phyloP scores from a whole-genome alignment of 129 eudicot species.

The Silybum marianum region DNA sequence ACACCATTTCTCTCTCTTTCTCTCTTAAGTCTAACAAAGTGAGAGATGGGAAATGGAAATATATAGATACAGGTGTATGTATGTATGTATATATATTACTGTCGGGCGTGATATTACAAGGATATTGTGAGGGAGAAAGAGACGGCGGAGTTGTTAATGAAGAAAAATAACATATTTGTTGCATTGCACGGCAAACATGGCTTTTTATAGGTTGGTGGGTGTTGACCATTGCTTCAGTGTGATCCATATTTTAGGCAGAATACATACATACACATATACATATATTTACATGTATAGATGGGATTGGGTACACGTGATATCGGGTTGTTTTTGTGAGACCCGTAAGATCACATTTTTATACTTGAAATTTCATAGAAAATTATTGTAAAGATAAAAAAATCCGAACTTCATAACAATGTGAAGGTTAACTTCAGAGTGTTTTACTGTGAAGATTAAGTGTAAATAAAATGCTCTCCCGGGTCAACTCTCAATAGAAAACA shows the following conservation, averaged over 20 bases:
- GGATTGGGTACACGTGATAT: too few relatives aligned
- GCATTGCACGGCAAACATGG: constrained; percentile 50
- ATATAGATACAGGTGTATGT: background rate
- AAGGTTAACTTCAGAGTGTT: too few relatives aligned
- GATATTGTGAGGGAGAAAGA: constrained; percentile 30
- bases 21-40: background rate
- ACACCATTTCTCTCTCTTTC: constrained; percentile 30
- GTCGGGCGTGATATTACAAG: background rate
- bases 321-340: too few relatives aligned
- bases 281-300: too few relatives aligned
- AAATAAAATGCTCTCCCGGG: too few relatives aligned
- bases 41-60: constrained; percentile 3
- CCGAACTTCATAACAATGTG: too few relatives aligned
- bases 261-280: background rate
- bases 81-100: constrained; percentile 7
- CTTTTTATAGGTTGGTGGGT: constrained; percentile 41
- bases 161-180: constrained; percentile 35
- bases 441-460: too few relatives aligned
- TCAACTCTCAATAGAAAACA: too few relatives aligned
- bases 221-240: constrained; percentile 28
- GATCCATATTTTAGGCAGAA: constrained; percentile 6
- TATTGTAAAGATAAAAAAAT: too few relatives aligned
- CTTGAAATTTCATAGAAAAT: too few relatives aligned
- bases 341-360: too few relatives aligned
- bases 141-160: constrained; percentile 41